Evolutionary conservation across 2,329 filamentous ascomycete genomes (phyloP).

Genomic region (Aureobasidium sp.): DNA sequence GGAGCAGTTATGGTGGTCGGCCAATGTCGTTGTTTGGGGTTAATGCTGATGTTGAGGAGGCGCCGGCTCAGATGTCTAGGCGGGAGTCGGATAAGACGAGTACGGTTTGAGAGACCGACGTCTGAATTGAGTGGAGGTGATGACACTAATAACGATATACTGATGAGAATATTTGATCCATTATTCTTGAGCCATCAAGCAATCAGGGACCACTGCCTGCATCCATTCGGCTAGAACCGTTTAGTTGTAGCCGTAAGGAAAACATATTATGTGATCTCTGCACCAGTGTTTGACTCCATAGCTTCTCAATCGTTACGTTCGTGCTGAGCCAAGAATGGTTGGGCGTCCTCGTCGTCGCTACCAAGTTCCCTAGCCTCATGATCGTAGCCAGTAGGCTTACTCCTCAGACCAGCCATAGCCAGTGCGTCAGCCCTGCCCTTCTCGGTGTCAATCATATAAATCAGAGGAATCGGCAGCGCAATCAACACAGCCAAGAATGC

Average conservation of each 20-base stretch:
- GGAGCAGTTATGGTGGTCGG: background rate
- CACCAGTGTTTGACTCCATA: too few relatives aligned
- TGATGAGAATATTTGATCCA: background rate
- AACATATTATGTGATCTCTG: too few relatives aligned
- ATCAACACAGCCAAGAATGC: constrained; percentile 77
- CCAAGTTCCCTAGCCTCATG: background rate
- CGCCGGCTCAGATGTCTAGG: background rate
- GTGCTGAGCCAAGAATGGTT: constrained; percentile 1
- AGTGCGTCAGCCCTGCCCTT: constrained; percentile 32
- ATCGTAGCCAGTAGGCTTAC: background rate
- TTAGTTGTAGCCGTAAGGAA: background rate
- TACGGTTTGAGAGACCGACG: background rate
- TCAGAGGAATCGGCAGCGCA: constrained; percentile 67
- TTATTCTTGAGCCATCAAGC: background rate
- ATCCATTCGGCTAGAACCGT: background rate
- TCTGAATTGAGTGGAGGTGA: background rate
- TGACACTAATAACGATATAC: background rate
- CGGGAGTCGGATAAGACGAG: background rate
- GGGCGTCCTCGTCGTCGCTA: background rate
- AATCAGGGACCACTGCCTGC: background rate
- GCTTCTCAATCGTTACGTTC: background rate
- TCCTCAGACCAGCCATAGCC: constrained; percentile 2
- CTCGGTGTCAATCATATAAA: constrained; percentile 74
- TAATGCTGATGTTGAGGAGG: background rate
- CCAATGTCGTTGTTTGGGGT: background rate